These are phyloP conservation scores for Fusarium sp. DNA, from an alignment of 2,329 filamentous ascomycete species.

Conservation along the genomic window DNA sequence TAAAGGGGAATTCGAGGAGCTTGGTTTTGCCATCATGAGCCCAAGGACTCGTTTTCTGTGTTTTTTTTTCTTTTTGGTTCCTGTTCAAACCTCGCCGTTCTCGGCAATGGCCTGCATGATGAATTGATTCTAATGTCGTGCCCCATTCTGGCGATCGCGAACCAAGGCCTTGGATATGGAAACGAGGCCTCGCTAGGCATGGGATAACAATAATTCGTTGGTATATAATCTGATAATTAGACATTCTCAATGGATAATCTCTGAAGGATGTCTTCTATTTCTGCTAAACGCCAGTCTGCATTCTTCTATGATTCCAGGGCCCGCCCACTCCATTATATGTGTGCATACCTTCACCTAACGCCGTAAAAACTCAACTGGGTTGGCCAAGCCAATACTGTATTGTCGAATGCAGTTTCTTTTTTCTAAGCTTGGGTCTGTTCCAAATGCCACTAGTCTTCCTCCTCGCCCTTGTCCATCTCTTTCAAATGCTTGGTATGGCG, in stretches of 20 bases:
- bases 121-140: slow-evolving; percentile 29
- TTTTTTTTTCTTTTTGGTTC: slow-evolving; percentile 19
- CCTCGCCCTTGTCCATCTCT: slow-evolving; percentile 51
- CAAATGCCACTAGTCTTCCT: slow-evolving; percentile 48
- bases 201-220: slow-evolving; percentile 22
- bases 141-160: slow-evolving; percentile 15
- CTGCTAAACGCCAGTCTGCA: not conserved
- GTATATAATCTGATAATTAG: slow-evolving; percentile 32
- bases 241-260: slow-evolving; percentile 16
- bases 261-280: not conserved
- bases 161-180: slow-evolving; percentile 22
- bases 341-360: slow-evolving; percentile 6
- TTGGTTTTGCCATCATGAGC: slow-evolving; percentile 10
- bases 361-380: not conserved
- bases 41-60: slow-evolving; percentile 2
- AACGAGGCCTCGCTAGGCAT: slow-evolving; percentile 11
- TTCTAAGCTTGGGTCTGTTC: not conserved
- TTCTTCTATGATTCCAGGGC: slow-evolving; percentile 7
- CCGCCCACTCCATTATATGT: too few relatives aligned
- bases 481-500: slow-evolving; percentile 56
- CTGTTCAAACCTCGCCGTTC: slow-evolving; percentile 18
- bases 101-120: slow-evolving; percentile 22
- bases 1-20: slow-evolving; percentile 14
- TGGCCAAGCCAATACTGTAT: not conserved
- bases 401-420: not conserved